These are phyloP conservation scores for Arthrobotrys megalospora DNA, from an alignment of 2,329 filamentous ascomycete species.

Conservation along the genomic window DNA sequence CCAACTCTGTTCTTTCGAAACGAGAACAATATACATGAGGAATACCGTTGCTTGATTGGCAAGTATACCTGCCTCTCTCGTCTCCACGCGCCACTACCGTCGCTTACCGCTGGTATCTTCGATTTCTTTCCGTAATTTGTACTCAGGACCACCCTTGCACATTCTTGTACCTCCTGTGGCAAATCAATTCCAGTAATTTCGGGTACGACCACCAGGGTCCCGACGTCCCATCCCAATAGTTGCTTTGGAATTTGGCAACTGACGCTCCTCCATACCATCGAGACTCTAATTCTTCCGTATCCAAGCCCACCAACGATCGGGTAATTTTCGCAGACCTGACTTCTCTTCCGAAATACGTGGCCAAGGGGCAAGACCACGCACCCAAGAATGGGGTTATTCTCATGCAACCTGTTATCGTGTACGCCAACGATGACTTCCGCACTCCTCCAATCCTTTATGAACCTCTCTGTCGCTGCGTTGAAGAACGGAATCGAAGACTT, in stretches of 20 bases:
- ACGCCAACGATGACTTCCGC: slow-evolving; percentile 79
- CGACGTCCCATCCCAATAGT: slow-evolving; percentile 78
- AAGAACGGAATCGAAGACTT: slow-evolving; percentile 85
- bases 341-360: slow-evolving; percentile 75
- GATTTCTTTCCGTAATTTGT: slow-evolving; percentile 30
- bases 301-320: slow-evolving; percentile 81
- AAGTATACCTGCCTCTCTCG: slow-evolving; percentile 65
- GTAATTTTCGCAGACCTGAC: slow-evolving; percentile 77
- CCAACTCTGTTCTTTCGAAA: slow-evolving; percentile 74
- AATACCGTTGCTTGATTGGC: slow-evolving; percentile 76
- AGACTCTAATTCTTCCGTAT: slow-evolving; percentile 78
- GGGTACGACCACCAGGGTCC: slow-evolving; percentile 73
- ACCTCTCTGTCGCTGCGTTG: slow-evolving; percentile 81
- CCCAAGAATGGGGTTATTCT: slow-evolving; percentile 79
- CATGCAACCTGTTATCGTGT: slow-evolving; percentile 77
- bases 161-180: slow-evolving; percentile 29
- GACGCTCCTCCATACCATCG: slow-evolving; percentile 80
- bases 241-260: slow-evolving; percentile 73
- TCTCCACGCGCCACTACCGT: slow-evolving; percentile 17
- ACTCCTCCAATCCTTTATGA: slow-evolving; percentile 78
- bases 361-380: slow-evolving; percentile 78
- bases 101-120: slow-evolving; percentile 25
- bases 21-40: slow-evolving; percentile 72
- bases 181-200: slow-evolving; percentile 30
- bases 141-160: slow-evolving; percentile 24